Conservation (phyloP, 2,329 filamentous ascomycete species). For the Boeremia exigua region DNA sequence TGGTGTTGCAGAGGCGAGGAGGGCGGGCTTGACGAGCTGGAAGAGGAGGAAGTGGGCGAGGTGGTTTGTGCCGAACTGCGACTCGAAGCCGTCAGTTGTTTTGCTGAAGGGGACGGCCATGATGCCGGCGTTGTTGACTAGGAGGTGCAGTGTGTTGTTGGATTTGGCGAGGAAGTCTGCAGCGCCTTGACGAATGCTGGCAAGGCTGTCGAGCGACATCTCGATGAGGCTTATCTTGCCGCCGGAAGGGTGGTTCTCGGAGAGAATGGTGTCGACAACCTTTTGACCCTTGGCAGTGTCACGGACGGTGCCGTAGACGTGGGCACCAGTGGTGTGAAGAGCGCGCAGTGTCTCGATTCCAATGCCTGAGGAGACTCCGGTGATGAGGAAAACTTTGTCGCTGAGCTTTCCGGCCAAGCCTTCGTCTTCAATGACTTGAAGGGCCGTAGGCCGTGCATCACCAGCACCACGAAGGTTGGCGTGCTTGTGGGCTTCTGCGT, state of each 20-base stretch:
- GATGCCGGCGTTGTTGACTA: slow-evolving; percentile 31
- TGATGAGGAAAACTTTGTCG: slow-evolving; percentile 38
- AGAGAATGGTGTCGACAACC: slow-evolving; percentile 32
- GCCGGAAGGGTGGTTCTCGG: slow-evolving; percentile 9
- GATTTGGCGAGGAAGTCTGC: slow-evolving; percentile 25
- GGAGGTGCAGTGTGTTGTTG: slow-evolving; percentile 23
- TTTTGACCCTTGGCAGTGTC: slow-evolving; percentile 20
- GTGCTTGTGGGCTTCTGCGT: slow-evolving; percentile 15
- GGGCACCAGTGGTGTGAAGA: slow-evolving; percentile 55
- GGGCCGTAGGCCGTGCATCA: slow-evolving; percentile 51
- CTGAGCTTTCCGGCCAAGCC: slow-evolving; percentile 40
- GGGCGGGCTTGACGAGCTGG: slow-evolving; percentile 54
- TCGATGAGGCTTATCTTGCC: slow-evolving; percentile 30
- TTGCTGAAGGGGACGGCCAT: slow-evolving; percentile 31
- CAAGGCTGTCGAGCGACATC: slow-evolving; percentile 31
- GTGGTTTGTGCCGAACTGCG: slow-evolving; percentile 62
- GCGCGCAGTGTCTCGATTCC: slow-evolving; percentile 44
- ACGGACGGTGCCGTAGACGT: slow-evolving; percentile 54
- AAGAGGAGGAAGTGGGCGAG: slow-evolving; percentile 62
- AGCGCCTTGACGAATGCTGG: slow-evolving; percentile 26
- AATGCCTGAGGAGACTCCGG: slow-evolving; percentile 38
- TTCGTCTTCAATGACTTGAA: slow-evolving; percentile 51
- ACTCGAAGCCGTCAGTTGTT: slow-evolving; percentile 52
- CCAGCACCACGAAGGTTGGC: slow-evolving; percentile 39
- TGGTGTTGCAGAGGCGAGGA: slow-evolving; percentile 50